phyloP scores from a whole-genome alignment of 495 filamentous ascomycete species.

The Antarctomyces pellizariae region DNA sequence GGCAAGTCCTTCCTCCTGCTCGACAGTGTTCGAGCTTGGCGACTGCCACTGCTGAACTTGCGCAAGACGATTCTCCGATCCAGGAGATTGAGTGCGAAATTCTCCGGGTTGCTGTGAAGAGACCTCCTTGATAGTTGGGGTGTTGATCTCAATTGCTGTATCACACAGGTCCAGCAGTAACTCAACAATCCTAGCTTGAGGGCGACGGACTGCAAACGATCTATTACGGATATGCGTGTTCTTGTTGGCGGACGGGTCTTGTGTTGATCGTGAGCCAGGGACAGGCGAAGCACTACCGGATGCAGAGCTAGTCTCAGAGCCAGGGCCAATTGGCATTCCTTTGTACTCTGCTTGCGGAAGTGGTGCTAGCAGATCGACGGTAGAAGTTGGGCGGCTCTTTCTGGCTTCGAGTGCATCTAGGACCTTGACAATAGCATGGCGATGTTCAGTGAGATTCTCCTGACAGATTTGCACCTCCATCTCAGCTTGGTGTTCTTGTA shows the following conservation, averaged over 20 bases:
- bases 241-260: slow-evolving; percentile 52
- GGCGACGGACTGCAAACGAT: slow-evolving; percentile 68
- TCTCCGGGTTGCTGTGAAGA: slow-evolving; percentile 39
- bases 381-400: slow-evolving; percentile 35
- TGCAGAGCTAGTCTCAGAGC: slow-evolving; percentile 34
- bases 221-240: slow-evolving; percentile 51
- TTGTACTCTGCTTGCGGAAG: slow-evolving; percentile 66
- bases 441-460: slow-evolving; percentile 79
- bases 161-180: slow-evolving; percentile 87
- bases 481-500: slow-evolving; percentile 88
- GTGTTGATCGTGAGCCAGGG: slow-evolving; percentile 46
- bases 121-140: slow-evolving; percentile 70
- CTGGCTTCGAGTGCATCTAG: slow-evolving; percentile 77
- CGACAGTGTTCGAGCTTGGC: slow-evolving; percentile 70
- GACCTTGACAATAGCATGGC: slow-evolving; percentile 86
- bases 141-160: slow-evolving; percentile 84
- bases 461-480: slow-evolving; percentile 94
- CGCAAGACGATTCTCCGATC: slow-evolving; percentile 77
- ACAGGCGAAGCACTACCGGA: slow-evolving; percentile 42
- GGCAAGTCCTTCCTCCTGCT: slow-evolving; percentile 84
- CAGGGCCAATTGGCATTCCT: slow-evolving; percentile 64
- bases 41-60: slow-evolving; percentile 94
- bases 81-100: slow-evolving; percentile 76
- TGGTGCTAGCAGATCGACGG: slow-evolving; percentile 25
- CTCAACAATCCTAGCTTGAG: slow-evolving; percentile 79